These are phyloP conservation scores for Prasinococcaceae sp. DNA, from an alignment of 139 green algal genomes.

Conservation along the genomic window DNA sequence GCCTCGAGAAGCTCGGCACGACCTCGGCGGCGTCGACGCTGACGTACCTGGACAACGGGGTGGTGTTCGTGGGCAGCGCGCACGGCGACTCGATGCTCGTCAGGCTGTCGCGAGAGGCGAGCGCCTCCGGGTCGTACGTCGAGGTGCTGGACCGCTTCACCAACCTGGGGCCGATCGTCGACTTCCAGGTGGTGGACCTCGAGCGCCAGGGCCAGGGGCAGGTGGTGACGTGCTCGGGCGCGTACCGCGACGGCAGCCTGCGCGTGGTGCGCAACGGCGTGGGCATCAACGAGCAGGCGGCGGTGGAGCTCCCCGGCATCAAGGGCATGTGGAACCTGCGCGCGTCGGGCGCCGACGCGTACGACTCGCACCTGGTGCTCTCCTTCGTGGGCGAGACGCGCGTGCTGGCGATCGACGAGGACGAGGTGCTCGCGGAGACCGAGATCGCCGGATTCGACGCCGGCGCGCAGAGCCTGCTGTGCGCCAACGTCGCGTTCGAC, in stretches of 20 bases:
- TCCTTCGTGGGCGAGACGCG: constrained; percentile 81
- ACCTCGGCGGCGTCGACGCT: constrained; percentile 55
- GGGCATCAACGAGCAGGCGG: constrained; percentile 82
- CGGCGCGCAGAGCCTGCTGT: constrained; percentile 63
- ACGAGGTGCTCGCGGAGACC: constrained; percentile 64
- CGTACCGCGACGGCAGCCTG: constrained; percentile 53
- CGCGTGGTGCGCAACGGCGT: constrained; percentile 92
- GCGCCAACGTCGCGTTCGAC: constrained; percentile 56
- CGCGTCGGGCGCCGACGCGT: constrained; percentile 23
- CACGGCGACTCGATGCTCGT: constrained; percentile 27
- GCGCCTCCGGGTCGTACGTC: constrained; percentile 17
- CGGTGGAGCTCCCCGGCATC: constrained; percentile 53
- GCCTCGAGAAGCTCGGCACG: constrained; percentile 62
- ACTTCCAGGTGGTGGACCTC: constrained; percentile 86
- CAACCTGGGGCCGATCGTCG: constrained; percentile 87
- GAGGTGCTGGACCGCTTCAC: constrained; percentile 74
- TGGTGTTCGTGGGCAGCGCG: constrained; percentile 71
- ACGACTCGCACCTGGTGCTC: constrained; percentile 80
- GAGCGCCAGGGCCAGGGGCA: constrained; percentile 89
- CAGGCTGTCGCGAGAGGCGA: constrained; percentile 1
- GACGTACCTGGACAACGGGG: constrained; percentile 81
- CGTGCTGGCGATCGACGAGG: constrained; percentile 70
- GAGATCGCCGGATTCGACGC: constrained; percentile 65
- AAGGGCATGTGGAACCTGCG: constrained; percentile 84
- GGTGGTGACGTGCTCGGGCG: constrained; percentile 80